Base-by-base conservation (phyloP, 2,329 filamentous ascomycete species). In the Cytospora mali region DNA sequence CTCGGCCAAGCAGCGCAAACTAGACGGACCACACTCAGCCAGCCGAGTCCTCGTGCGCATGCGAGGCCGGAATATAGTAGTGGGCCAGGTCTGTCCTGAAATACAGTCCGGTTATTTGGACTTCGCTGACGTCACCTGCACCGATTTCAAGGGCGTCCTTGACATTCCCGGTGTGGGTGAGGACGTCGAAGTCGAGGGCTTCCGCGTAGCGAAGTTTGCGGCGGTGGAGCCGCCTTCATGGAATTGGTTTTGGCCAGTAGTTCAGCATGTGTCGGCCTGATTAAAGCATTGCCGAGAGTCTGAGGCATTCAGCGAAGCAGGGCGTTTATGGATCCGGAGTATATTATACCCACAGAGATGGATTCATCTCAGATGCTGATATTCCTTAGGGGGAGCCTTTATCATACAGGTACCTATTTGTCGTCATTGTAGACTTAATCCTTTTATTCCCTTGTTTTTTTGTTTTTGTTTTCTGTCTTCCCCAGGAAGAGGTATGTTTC, bases 181-280 rank as follows among this genome's bases (percentile, higher is more conserved):
- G n/a, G 31, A 58, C 9, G 28, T 58, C 6, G 18, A 58, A 7
- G n/a, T 58, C 7, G 46, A 58, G 55, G 55, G 55, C 16, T 51
- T 51, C 46, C 54, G 54, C 9, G 54, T 56, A 14, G 33, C 35
- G 1, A 25, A 29, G 11, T 25, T 28, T 11, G 23, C 54, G 18
- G 54, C 35, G 13, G 25, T 29, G 23, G 23, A 46, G 13, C 54
- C 35, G 23, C 53, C 53, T 10, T 23, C 54, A 16, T 56, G 35
- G 54, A 29, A 46, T 21, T 6, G 13, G 5, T 56, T 27, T 18
- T 28, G 35, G 23, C 54, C 54, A 23, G 42, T 10, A 13, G 23
- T 21, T 3, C 42, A 46, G 42, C n/a, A 46, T 11, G 5, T 23
- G 42, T 46, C 18, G 21, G n/a, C n/a, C 31, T 33, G 31, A 33